Evolutionary conservation across 352 stramenopile species (phyloP).

Genomic region (Phytophthora macrochlamydospora): DNA sequence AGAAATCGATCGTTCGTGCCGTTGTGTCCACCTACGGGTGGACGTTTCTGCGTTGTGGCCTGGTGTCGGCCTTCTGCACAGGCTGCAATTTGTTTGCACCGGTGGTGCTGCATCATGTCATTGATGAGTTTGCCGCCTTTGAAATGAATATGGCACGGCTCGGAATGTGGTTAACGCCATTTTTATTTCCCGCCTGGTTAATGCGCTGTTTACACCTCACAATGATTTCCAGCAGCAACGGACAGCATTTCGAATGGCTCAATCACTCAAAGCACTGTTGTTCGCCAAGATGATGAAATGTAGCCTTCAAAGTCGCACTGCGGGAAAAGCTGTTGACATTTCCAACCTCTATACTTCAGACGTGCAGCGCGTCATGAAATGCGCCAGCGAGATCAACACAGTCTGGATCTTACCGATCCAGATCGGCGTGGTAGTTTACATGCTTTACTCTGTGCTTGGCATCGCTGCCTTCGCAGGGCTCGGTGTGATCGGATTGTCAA

Average conservation of each 20-base stretch:
- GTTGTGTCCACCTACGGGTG: constrained; percentile 29
- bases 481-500: constrained; percentile 33
- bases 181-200: constrained; percentile 37
- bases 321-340: constrained; percentile 29
- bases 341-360: constrained; percentile 51
- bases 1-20: constrained; percentile 21
- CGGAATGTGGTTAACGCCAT: constrained; percentile 29
- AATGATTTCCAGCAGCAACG: constrained; percentile 31
- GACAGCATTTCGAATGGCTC: constrained; percentile 28
- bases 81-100: constrained; percentile 39
- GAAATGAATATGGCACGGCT: constrained; percentile 28
- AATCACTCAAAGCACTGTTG: constrained; percentile 37
- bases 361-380: constrained; percentile 30
- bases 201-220: constrained; percentile 39
- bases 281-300: constrained; percentile 44
- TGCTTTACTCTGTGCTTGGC: constrained; percentile 44
- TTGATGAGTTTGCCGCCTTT: constrained; percentile 31
- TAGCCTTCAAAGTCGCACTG: constrained; percentile 7
- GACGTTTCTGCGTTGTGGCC: constrained; percentile 14
- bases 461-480: constrained; percentile 50
- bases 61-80: constrained; percentile 19
- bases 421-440: constrained; percentile 36
- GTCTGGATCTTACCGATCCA: constrained; percentile 50
- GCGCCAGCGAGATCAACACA: constrained; percentile 48
- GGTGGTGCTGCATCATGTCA: constrained; percentile 44